Evolutionary conservation across 345 rosid genomes (phyloP).

Genomic region (Hibiscus mutabilis): DNA sequence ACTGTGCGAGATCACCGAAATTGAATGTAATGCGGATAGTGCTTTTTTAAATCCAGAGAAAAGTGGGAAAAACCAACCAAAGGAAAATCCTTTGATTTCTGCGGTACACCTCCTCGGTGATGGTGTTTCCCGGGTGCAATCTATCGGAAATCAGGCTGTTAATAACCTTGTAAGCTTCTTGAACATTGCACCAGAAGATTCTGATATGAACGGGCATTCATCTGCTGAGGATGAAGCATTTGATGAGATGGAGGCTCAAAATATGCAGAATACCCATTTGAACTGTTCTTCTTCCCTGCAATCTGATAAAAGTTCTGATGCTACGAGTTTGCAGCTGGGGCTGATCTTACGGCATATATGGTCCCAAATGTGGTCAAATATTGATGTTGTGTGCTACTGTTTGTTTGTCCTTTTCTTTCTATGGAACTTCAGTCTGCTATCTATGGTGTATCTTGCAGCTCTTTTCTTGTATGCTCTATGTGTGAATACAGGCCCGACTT

Average conservation of each 20-base stretch:
- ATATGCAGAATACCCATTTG: constrained; percentile 31
- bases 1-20: constrained; percentile 70
- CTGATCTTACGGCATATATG: constrained; percentile 82
- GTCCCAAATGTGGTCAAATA: constrained; percentile 91
- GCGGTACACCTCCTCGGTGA: constrained; percentile 92
- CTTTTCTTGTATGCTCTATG: constrained; percentile 91
- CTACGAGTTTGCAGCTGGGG: constrained; percentile 90
- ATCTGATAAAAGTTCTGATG: constrained; percentile 79
- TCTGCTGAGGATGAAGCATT: constrained; percentile 46
- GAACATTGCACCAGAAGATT: constrained; percentile 67
- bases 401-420: constrained; percentile 76
- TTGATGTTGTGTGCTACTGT: constrained; percentile 83
- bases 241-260: constrained; percentile 64
- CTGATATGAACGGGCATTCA: constrained; percentile 51
- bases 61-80: constrained; percentile 40
- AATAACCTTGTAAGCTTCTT: constrained; percentile 78
- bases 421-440: constrained; percentile 96
- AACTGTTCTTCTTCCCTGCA: constrained; percentile 67
- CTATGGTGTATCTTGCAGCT: constrained; percentile 87
- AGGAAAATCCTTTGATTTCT: constrained; percentile 71
- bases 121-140: constrained; percentile 96
- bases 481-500: constrained; percentile 78
- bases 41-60: constrained; percentile 33
- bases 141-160: constrained; percentile 92
- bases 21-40: constrained; percentile 43